Conservation (phyloP, 352 stramenopile genomes). For the Stephanocyclus meneghinianus region DNA sequence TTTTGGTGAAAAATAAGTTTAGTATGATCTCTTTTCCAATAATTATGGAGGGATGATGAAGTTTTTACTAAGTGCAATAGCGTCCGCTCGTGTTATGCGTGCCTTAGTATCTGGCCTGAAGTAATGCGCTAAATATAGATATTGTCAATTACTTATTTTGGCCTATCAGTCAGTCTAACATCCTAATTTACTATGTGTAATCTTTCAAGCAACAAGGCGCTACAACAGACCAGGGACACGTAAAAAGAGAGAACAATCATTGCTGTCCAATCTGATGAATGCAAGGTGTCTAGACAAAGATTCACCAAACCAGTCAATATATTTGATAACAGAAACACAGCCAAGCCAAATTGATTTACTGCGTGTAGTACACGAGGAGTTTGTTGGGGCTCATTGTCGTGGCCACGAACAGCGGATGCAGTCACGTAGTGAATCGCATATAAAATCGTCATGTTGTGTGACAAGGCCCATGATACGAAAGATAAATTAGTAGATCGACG, state of each 20-base stretch:
- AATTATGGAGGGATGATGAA: no score
- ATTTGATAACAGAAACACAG: constrained; percentile 80
- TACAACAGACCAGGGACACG: constrained; percentile 55
- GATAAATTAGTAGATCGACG: constrained; percentile 74
- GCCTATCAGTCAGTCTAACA: no score
- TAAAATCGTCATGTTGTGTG: constrained; percentile 67
- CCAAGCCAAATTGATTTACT: constrained; percentile 74
- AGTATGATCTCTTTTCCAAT: not conserved
- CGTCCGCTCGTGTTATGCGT: no score
- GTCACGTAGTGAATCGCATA: constrained; percentile 35
- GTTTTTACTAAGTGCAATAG: not conserved
- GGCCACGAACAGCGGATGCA: not conserved
- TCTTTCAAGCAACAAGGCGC: constrained; percentile 46
- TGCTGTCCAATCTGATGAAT: constrained; percentile 53
- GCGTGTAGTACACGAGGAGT: constrained; percentile 55
- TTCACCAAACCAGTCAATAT: constrained; percentile 80
- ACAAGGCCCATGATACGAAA: constrained; percentile 73
- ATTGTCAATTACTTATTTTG: no score
- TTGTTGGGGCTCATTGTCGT: constrained; percentile 1
- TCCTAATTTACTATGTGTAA: not conserved
- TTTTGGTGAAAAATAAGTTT: constrained; percentile 59
- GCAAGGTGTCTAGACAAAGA: constrained; percentile 73
- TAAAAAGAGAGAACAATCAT: constrained; percentile 69
- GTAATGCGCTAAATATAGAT: no score
- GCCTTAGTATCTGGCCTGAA: no score